Evolutionary conservation across 768 basidiomycete genomes (phyloP), one percentile per base, ranked within the genome.

Genomic region (Mrakia blollopis): DNA sequence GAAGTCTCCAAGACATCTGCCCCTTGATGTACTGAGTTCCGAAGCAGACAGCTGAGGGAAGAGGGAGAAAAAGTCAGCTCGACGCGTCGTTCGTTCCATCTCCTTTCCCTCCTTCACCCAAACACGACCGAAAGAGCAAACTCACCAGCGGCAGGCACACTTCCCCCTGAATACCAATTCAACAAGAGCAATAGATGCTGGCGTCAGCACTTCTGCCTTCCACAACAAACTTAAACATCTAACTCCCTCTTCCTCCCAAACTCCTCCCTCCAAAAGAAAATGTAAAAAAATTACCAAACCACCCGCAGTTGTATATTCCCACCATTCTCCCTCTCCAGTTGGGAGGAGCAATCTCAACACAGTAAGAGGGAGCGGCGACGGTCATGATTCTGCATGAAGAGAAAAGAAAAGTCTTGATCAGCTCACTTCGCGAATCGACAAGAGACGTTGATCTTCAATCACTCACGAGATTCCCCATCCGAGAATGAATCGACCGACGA

Each of bases 271-370:
- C n/a, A n/a, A n/a, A n/a, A n/a, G n/a, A n/a, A n/a, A n/a, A n/a
- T n/a, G n/a, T n/a, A n/a, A n/a, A n/a, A n/a, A n/a, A n/a, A n/a
- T n/a, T n/a, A n/a, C n/a, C 47, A 18, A 50, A 50, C 47, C 57
- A 57, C 9, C 57, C 57, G 28, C 57, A 57, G 57, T 57, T 57
- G 57, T 57, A 50, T 3, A 68, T 18, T 23, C 62, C 37, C 18
- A 69, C 75, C 57, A 71, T 62, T 35, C 52, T 37, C 35, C 69
- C 69, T 21, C 69, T 6, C 75, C 75, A 76, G 83, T 87, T 87
- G 25, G 88, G 87, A 63, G 89, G 89, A 18, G 87, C 86, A 81
- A 89, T 87, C 81, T 89, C 89, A 28, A 87, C 86, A 13, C 87
- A 86, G 80, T 88, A 89, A 3, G 84, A 81, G 10, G 82, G 81